Base-by-base conservation (phyloP, 2,329 filamentous ascomycete genomes). In the Fusarium setosum region DNA sequence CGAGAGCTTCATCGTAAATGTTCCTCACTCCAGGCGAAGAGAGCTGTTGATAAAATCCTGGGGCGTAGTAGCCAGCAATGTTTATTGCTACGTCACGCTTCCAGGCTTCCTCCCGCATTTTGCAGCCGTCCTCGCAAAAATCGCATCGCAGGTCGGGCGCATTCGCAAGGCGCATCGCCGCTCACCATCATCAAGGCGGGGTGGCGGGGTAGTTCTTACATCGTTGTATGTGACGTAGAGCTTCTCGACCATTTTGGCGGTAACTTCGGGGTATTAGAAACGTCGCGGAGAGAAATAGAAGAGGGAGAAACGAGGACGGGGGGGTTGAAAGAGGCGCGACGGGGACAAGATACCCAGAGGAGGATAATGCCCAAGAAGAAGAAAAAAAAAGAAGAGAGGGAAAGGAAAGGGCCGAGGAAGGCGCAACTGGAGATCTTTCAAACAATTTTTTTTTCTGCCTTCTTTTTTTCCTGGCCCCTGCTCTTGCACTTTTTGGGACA, bases 141-240 rank as follows among this genome's bases (percentile, higher is more conserved):
- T 51, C 49, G 53, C 56, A 58, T 62, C 40, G 56, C 37, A 34
- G 24, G 29, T 57, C 20, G 52, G 31, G 49, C 37, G 42, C 55
- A 55, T 15, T 56, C 50, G 60, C 49, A 42, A 67, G 52, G 61
- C 54, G 54, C 65, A 66, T 66, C 67, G 58, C 55, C 42, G n/a
- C 15, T 31, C 58, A 42, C 62, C 59, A 61, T 68, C 57, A 59
- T 65, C 59, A 61, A 66, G 58, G 69, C 68, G 70, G 70, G 70
- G 65, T 72, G 70, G 69, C 68, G 71, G 66, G 71, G 69, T 69
- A 70, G 56, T 66, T 32, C 88, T 79, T 83, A 94, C 92, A 88
- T 96, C 89, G 79, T 96, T 97, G 82, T 97, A 97, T 72, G 92
- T 96, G 77, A 96, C 89, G 83, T 95, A 96, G 78, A 94, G 80